These are phyloP conservation scores for Yueomyces sinensis DNA, from an alignment of 805 yeast genomes.

Conservation along the genomic window DNA sequence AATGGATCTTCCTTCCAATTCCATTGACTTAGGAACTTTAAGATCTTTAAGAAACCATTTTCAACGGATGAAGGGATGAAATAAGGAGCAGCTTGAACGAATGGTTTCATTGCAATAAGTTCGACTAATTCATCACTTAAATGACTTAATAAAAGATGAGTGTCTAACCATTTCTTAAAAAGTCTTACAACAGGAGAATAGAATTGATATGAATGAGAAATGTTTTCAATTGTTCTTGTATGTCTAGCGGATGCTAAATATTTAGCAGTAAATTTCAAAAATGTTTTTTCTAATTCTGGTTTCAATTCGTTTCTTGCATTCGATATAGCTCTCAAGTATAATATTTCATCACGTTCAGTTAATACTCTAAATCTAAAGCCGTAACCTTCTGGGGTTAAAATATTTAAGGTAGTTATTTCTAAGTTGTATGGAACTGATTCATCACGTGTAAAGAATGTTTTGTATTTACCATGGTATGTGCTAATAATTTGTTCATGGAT, in stretches of 20 bases:
- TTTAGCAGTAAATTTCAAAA: constrained; percentile 47
- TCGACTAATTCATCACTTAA: constrained; percentile 72
- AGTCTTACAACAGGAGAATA: constrained; percentile 72
- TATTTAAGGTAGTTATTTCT: constrained; percentile 42
- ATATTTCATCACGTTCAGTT: constrained; percentile 71
- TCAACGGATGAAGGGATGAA: constrained; percentile 65
- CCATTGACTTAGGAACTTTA: constrained; percentile 69
- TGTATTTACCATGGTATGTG: constrained; percentile 41
- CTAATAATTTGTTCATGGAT: constrained; percentile 35
- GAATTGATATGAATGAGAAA: constrained; percentile 58
- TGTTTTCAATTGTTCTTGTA: constrained; percentile 59
- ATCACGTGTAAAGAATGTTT: constrained; percentile 52
- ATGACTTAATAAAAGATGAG: constrained; percentile 62
- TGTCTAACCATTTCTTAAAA: constrained; percentile 81
- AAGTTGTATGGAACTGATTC: constrained; percentile 51
- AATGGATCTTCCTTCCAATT: constrained; percentile 89
- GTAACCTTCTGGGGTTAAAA: constrained; percentile 80
- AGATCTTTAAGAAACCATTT: constrained; percentile 65
- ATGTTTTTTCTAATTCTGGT: constrained; percentile 44
- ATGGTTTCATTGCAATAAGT: constrained; percentile 67
- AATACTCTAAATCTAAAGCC: constrained; percentile 69
- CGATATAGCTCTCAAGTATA: constrained; percentile 59
- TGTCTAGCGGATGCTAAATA: constrained; percentile 65
- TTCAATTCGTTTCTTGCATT: constrained; percentile 49
- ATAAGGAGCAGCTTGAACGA: constrained; percentile 82